Conservation (phyloP, 2,329 filamentous ascomycete genomes). For the Davidsoniella neocaledoniae region DNA sequence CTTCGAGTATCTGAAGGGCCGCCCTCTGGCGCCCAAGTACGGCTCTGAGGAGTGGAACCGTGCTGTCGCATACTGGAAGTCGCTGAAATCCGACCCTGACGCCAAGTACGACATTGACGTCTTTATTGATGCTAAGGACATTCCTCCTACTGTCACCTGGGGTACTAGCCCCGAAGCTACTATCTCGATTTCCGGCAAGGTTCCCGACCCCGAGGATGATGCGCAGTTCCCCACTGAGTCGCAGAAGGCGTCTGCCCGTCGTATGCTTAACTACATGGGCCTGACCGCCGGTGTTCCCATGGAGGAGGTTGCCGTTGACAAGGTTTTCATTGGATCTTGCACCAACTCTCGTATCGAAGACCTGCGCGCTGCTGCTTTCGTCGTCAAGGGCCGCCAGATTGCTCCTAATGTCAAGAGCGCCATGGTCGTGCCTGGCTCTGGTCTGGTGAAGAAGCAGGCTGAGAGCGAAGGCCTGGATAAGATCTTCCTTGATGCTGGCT, state of each 20-base stretch:
- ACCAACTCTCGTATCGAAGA: conserved; percentile 97
- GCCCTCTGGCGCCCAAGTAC: conserved; percentile 70
- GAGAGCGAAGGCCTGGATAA: conserved; percentile 85
- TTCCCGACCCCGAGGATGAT: conserved; percentile 59
- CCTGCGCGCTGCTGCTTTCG: conserved; percentile 66
- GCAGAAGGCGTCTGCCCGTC: conserved; percentile 64
- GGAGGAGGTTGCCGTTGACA: conserved; percentile 84
- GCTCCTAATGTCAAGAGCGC: conserved; percentile 81
- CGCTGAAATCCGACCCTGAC: conserved; percentile 66
- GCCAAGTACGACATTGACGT: conserved; percentile 85
- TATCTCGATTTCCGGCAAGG: conserved; percentile 78
- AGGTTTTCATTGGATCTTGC: conserved; percentile 96
- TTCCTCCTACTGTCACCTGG: conserved; percentile 87
- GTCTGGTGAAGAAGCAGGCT: conserved; percentile 80
- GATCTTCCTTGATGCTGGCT: conserved; percentile 80
- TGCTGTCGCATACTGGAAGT: conserved; percentile 76
- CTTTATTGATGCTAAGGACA: conserved; percentile 81
- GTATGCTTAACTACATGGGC: conserved; percentile 93
- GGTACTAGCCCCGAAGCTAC: conserved; percentile 94
- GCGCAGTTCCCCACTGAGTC: conserved; percentile 56
- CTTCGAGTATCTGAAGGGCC: conserved; percentile 86
- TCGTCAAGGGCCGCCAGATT: conserved; percentile 76
- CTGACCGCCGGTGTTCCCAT: conserved; percentile 71
- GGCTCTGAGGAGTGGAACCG: conserved; percentile 81
- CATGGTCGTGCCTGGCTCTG: conserved; percentile 92